Conservation (phyloP, 768 basidiomycete species). For the Pholiota molesta region DNA sequence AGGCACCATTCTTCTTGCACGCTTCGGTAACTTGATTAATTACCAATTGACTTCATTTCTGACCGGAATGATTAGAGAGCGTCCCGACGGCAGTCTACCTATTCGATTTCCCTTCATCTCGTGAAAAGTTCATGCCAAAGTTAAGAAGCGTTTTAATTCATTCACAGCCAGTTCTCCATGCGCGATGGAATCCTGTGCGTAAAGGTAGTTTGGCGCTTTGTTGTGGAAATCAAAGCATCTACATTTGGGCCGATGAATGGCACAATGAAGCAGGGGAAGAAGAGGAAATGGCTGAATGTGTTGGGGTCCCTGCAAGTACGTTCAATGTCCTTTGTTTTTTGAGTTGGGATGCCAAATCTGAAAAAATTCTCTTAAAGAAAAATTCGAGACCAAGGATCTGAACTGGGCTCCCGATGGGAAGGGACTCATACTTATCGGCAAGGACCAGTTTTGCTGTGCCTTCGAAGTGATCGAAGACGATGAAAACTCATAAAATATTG, state of each 20-base stretch:
- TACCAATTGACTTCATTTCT: conserved; percentile 3
- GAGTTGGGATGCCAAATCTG: neutral
- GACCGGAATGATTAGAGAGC: conserved; percentile 46
- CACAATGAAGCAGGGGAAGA: conserved; percentile 54
- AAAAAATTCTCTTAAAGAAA: conserved; percentile 40
- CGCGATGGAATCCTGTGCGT: conserved; percentile 86
- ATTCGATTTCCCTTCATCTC: conserved; percentile 68
- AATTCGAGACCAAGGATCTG: conserved; percentile 71
- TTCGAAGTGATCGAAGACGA: conserved; percentile 69
- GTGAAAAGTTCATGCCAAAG: conserved; percentile 58
- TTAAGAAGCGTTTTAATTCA: conserved; percentile 73
- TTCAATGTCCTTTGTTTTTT: conserved; percentile 17
- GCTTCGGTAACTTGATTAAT: conserved; percentile 54
- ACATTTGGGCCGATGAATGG: conserved; percentile 88
- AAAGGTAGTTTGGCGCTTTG: conserved; percentile 69
- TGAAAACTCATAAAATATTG: conserved; percentile 5
- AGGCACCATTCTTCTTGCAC: conserved; percentile 72
- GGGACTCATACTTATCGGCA: conserved; percentile 74
- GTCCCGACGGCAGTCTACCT: conserved; percentile 67
- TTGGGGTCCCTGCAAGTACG: conserved; percentile 87
- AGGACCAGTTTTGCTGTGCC: conserved; percentile 82
- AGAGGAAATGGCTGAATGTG: conserved; percentile 88
- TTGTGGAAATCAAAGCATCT: conserved; percentile 67
- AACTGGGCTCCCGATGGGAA: conserved; percentile 89
- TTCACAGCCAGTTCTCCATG: conserved; percentile 60